Base-by-base conservation (phyloP, 352 stramenopile species). In the Globisporangium iwayamae region DNA sequence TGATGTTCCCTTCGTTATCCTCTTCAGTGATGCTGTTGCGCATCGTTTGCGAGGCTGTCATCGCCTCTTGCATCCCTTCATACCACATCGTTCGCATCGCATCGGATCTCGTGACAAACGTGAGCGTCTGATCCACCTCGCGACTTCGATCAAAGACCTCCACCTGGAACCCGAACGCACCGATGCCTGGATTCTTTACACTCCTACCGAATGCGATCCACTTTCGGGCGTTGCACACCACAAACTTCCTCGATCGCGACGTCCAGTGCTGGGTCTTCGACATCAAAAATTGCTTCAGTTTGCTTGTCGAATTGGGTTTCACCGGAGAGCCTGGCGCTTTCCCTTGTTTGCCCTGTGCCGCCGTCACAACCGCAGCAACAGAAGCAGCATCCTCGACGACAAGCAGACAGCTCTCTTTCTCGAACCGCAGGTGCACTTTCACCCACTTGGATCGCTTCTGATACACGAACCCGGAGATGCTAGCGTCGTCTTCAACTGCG, bases 111-210 rank as follows among this genome's bases (percentile, higher is more conserved):
- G 83, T 86, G 11, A 93, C 85, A 41, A 93, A 91, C 32, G 83
- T 93, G 38, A 93, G 62, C 1, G 81, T 91, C 60, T 89, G 66
- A 48, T 93, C 79, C 48, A 89, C 76, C 62, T 93, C 85, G 8
- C 81, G 78, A 56, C 85, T 86, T 2, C 76, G 66, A 54, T 93
- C 81, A 52, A 92, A 91, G 13, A 85, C 82, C 22, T 91, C 85
- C 25, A 93, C 73, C 60, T 93, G 85, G 53, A 93, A 91, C 11
- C 83, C 83, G 66, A 91, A 93, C 0, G 85, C 85, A 3, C 81
- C 81, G 5, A 79, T 63, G 38, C 76, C 73, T 4, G 72, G 83
- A 41, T 88, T 83, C 67, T 93, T 93, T n/a, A 88, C 53, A 32
- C 71, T 88, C 2, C 81, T 68, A 5, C 81, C 81, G 46, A 91